These are phyloP conservation scores for Gautieria morchelliformis DNA, from an alignment of 768 basidiomycete species.

Conservation along the genomic window DNA sequence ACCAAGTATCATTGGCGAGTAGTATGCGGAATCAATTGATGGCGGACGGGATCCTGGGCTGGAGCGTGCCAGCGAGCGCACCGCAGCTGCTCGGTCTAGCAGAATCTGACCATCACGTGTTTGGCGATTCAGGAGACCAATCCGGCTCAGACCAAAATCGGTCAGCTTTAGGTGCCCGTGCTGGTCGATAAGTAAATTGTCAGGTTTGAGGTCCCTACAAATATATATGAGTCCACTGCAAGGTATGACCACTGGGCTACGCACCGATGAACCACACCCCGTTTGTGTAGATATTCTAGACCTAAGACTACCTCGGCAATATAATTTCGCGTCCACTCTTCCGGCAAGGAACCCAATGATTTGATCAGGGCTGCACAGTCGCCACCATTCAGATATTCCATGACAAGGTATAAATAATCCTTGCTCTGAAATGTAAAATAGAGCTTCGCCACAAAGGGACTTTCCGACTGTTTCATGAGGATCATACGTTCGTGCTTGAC, in stretches of 20 bases:
- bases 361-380: slow-evolving; percentile 98
- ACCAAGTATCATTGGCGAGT: slow-evolving; percentile 56
- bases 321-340: slow-evolving; percentile 96
- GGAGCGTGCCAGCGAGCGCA: slow-evolving; percentile 36
- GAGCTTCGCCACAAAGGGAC: slow-evolving; percentile 94
- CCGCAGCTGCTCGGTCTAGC: slow-evolving; percentile 20
- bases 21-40: slow-evolving; percentile 71
- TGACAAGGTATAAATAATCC: slow-evolving; percentile 96
- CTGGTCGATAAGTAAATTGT: slow-evolving; percentile 94
- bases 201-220: slow-evolving; percentile 88
- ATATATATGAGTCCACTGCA: neutral
- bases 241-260: slow-evolving; percentile 17
- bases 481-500: slow-evolving; percentile 99
- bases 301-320: slow-evolving; percentile 94
- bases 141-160: slow-evolving; percentile 93
- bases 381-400: slow-evolving; percentile 98
- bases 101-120: slow-evolving; percentile 52
- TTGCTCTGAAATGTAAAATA: slow-evolving; percentile 99
- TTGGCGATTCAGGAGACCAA: slow-evolving; percentile 96
- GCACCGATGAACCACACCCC: slow-evolving; percentile 94
- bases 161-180: slow-evolving; percentile 97
- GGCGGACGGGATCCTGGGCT: slow-evolving; percentile 73
- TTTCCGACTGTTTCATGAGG: slow-evolving; percentile 98
- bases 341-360: slow-evolving; percentile 82
- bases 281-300: slow-evolving; percentile 90